phyloP scores from a whole-genome alignment of 2,329 filamentous ascomycete genomes.

The Neonectria magnoliae region DNA sequence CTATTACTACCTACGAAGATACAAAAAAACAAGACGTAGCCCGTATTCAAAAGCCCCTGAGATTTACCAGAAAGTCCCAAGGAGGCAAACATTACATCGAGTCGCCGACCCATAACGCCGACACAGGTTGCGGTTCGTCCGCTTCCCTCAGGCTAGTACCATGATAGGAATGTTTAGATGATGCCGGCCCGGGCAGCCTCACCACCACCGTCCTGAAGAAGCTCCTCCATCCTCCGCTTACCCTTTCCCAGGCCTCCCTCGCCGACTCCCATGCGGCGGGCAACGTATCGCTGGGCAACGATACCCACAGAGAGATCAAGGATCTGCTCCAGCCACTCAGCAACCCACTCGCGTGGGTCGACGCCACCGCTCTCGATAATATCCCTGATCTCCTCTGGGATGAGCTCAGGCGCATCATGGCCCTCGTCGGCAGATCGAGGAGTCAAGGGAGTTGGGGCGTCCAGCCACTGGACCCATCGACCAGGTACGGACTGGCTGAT shows the following conservation, averaged over 20 bases:
- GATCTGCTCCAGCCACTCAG: conserved; percentile 95
- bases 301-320: conserved; percentile 82
- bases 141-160: conserved; percentile 15
- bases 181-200: conserved; percentile 69
- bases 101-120: conserved; percentile 38
- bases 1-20: conserved; percentile 20
- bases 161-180: conserved; percentile 48
- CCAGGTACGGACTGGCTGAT: conserved; percentile 85
- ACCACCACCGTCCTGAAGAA: conserved; percentile 66
- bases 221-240: conserved; percentile 67
- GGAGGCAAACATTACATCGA: conserved; percentile 30
- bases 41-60: conserved; percentile 31
- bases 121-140: conserved; percentile 32
- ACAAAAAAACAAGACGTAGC: conserved; percentile 18
- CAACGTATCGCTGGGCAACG: conserved; percentile 94
- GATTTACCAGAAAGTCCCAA: conserved; percentile 24
- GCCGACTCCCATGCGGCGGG: conserved; percentile 93
- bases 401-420: conserved; percentile 48
- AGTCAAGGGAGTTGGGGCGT: conserved; percentile 72
- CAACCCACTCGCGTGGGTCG: conserved; percentile 95
- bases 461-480: conserved; percentile 91
- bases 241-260: conserved; percentile 74
- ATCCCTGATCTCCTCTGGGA: conserved; percentile 86
- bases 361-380: conserved; percentile 81
- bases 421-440: conserved; percentile 63